Base-by-base conservation (phyloP, 345 rosid species). In the Eucalyptus erythrocorys region DNA sequence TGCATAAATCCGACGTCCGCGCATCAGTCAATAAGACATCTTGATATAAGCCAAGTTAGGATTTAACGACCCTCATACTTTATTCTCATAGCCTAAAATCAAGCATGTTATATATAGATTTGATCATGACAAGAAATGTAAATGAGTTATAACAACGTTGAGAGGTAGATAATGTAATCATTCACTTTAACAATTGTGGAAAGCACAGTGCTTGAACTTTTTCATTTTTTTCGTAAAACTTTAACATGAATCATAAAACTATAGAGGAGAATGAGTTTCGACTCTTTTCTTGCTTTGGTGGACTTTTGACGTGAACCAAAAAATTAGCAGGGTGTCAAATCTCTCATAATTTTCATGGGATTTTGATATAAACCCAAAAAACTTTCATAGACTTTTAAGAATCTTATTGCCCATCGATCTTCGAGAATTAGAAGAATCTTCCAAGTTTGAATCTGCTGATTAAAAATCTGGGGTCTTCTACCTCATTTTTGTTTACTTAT, bases 1-100 rank as follows among this genome's bases (percentile, higher is more conserved):
- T 51, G 24, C 26, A 51, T 51, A 51, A 51, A 19, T 51, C 5
- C 2, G 1, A 0, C 1, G 1, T 51, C 4, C 24, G 2, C 2
- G 26, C 57, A 19, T 51, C 5, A 51, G 24, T 51, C 4, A 51
- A 51, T 51, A 51, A 51, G 57, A 3, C 4, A 51, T 51, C 57
- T 51, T 19, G 26, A 51, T 51, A 7, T 1, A 51, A 51, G 57
- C 5, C 10, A 1, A 19, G 57, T 51, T 51, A 2, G 26, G 57
- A 51, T 10, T 51, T 51, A 51, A 3, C 1, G 10, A 51, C 57
- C 57, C 57, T 51, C 5, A 4, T 51, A 51, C 26, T 51, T 51
- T 51, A 51, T 51, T 51, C 26, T 51, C 26, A 51, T 51, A 24
- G 26, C 57, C 57, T 51, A 51, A 4, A 51, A 51, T 51, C 2